Evolutionary conservation across 1,284 basidiomycete genomes (phyloP).

Genomic region (Moesziomyces antarcticus): DNA sequence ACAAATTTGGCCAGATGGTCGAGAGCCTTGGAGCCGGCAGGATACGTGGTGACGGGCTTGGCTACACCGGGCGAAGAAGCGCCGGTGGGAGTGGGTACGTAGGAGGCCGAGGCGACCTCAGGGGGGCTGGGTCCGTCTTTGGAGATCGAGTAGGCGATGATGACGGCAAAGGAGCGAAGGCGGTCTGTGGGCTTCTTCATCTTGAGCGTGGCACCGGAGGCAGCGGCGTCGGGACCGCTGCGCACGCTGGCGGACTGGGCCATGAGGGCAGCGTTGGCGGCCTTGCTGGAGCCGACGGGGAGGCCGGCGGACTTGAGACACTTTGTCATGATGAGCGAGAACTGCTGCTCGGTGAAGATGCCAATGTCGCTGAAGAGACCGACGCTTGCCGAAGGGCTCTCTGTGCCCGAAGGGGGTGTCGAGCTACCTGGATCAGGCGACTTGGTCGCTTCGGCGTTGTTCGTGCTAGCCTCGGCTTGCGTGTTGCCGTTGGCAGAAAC

Average conservation of each 20-base stretch:
- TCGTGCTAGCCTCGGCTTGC: constrained; percentile 10
- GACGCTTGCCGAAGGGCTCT: constrained; percentile 41
- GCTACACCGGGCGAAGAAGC: constrained; percentile 13
- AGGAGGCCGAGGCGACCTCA: constrained; percentile 28
- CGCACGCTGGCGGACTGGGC: constrained; percentile 56
- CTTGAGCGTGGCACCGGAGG: constrained; percentile 75
- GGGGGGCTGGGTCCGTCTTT: constrained; percentile 76
- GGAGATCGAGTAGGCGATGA: constrained; percentile 91
- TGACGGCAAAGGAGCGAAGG: constrained; percentile 81
- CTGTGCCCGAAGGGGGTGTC: constrained; percentile 10
- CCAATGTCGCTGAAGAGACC: constrained; percentile 79
- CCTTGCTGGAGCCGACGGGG: constrained; percentile 72
- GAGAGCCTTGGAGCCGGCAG: constrained; percentile 88
- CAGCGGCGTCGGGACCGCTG: constrained; percentile 71
- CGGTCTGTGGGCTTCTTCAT: constrained; percentile 81
- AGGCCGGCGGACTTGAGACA: constrained; percentile 82
- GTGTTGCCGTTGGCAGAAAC: background rate
- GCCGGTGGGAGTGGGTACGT: constrained; percentile 26
- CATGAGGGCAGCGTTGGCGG: constrained; percentile 59
- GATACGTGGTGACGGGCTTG: constrained; percentile 70
- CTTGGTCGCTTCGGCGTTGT: constrained; percentile 2
- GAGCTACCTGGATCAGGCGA: constrained; percentile 1
- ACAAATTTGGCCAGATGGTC: constrained; percentile 88
- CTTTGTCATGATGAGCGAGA: constrained; percentile 85
- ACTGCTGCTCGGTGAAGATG: constrained; percentile 88